Evolutionary conservation across 164 flowering plant genomes (phyloP).

Genomic region (Cinnamomum chago): DNA sequence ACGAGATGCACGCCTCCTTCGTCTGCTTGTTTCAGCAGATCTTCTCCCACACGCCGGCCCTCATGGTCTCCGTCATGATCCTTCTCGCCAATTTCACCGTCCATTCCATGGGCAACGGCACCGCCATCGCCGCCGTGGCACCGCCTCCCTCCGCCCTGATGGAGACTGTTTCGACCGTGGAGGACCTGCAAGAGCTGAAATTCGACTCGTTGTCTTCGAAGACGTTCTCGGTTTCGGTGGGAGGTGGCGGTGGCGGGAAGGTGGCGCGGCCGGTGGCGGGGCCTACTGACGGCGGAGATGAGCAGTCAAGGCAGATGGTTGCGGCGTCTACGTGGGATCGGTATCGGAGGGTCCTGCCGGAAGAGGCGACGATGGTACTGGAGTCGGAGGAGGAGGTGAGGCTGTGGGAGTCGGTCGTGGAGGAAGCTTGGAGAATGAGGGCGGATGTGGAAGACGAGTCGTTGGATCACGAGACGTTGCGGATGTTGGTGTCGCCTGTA

Average conservation of each 20-base stretch:
- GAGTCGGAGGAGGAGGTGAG: constrained; percentile 35
- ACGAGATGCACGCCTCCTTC: constrained; percentile 77
- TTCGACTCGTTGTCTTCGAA: constrained; percentile 21
- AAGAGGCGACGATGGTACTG: constrained; percentile 29
- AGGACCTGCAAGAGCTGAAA: constrained; percentile 5
- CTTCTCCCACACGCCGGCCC: constrained; percentile 80
- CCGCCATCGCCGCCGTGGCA: constrained; percentile 47
- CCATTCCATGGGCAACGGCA: constrained; percentile 53
- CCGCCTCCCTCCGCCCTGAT: constrained; percentile 13
- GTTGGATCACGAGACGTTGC: constrained; percentile 51
- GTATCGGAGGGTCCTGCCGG: constrained; percentile 34
- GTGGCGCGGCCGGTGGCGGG: constrained; percentile 31
- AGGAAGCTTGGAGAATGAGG: constrained; percentile 56
- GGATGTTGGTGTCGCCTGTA: constrained; percentile 61
- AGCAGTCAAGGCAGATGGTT: constrained; percentile 25
- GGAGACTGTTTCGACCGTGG: constrained; percentile 23
- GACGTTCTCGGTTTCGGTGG: constrained; percentile 47
- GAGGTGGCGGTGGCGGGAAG: constrained; percentile 66
- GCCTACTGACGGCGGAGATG: constrained; percentile 62
- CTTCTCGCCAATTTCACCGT: constrained; percentile 87
- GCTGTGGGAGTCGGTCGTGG: constrained; percentile 63
- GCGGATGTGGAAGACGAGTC: constrained; percentile 30
- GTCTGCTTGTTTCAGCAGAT: constrained; percentile 92
- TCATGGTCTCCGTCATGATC: constrained; percentile 92
- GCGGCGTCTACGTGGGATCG: constrained; percentile 17